Conservation (phyloP, 2,329 filamentous ascomycete species). For the Colletotrichum navitas region DNA sequence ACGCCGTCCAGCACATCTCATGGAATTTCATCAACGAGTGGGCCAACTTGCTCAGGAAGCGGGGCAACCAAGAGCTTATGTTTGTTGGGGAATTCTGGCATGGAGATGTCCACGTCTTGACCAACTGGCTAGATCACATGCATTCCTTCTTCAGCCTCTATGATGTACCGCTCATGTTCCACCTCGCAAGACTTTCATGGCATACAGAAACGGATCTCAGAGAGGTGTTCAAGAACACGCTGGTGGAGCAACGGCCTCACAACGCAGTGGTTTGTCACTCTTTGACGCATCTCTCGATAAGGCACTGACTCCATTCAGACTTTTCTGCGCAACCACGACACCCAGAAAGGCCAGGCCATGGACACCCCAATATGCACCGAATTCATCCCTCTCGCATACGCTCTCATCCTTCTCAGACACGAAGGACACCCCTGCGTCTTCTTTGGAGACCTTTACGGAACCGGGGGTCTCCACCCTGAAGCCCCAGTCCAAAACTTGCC, state of each 20-base stretch:
- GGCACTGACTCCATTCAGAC: conserved; percentile 6
- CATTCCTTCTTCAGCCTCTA: conserved; percentile 38
- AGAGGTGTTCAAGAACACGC: conserved; percentile 28
- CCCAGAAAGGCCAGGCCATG: conserved; percentile 39
- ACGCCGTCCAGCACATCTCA: conserved; percentile 42
- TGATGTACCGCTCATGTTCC: conserved; percentile 38
- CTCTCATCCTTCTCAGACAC: conserved; percentile 29
- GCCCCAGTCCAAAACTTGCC: conserved; percentile 17
- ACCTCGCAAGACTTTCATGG: conserved; percentile 36
- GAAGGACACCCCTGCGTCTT: conserved; percentile 39
- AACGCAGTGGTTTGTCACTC: conserved; percentile 33
- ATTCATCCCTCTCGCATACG: conserved; percentile 34
- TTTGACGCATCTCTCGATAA: no score
- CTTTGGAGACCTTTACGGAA: conserved; percentile 38
- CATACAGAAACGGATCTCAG: conserved; percentile 27
- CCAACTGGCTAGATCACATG: conserved; percentile 34
- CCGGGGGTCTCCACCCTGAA: conserved; percentile 17
- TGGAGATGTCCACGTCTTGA: conserved; percentile 35
- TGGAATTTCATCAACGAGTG: conserved; percentile 39
- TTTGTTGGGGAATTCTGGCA: conserved; percentile 40
- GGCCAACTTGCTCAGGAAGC: conserved; percentile 27
- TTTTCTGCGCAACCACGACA: conserved; percentile 39
- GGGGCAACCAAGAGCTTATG: conserved; percentile 20
- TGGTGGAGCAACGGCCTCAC: conserved; percentile 32
- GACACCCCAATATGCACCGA: conserved; percentile 24